Base-by-base conservation (phyloP, 495 filamentous ascomycete genomes). In the Hyphodiscus hymeniophilus region DNA sequence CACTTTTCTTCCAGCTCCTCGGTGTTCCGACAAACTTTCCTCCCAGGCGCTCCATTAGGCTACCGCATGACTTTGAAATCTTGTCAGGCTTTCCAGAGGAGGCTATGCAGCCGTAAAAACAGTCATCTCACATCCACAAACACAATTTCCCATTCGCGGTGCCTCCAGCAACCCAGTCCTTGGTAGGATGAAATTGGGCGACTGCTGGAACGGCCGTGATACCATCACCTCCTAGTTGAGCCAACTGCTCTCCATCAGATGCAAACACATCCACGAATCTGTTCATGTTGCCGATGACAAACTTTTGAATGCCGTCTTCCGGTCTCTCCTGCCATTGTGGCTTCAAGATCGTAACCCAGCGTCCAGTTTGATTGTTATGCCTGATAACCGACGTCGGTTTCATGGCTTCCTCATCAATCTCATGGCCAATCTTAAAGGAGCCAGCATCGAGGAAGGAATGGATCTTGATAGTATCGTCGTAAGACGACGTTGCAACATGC, bases 271-370 rank as follows among this genome's bases (percentile, higher is more conserved):
- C 92, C 2, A 97, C 85, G 53, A 95, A 96, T 16, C 92, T 80
- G 61, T 95, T 95, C 92, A 97, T 97, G 60, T 95, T 97, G 0
- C 87, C 94, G 49, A 98, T 91, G 36, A 81, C 89, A 64, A 97
- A 87, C 39, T 87, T 84, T 45, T 94, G 82, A 5, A 89, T 76
- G 20, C 78, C 79, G 40, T 89, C 84, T 31, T 72, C 69, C 0
- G 92, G 92, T 42, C 74, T 76, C 16, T 72, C 62, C 64, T 97
- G 94, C 92, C 92, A 98, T 54, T 95, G 87, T 3, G 92, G 82
- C 43, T 90, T 87, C 7, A 98, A 71, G 50, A 94, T 95, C 13
- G 67, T 74, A 1, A 82, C 76, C 78, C 78, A 82, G 6, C 70
- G 74, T 0, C 92, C 92, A 0, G 94, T 97, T 68, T 98, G 94